A percentile compares a stretch with the other conserved stretches of the same genome.
Conservation (phyloP, 768 basidiomycete species). For the Crassisporium funariophilum region DNA sequence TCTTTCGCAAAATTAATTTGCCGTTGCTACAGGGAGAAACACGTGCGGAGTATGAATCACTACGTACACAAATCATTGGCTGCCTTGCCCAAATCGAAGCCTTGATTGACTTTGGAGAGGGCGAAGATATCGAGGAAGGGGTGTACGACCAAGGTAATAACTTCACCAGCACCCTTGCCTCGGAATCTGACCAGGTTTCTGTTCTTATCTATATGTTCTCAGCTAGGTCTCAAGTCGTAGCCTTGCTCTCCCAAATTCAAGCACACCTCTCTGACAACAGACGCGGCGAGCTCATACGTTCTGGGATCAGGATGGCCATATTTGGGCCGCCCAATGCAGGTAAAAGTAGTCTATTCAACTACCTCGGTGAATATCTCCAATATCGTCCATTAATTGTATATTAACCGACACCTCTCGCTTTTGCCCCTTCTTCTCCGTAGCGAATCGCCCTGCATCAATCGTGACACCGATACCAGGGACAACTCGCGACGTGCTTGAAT, state of each 20-base stretch:
- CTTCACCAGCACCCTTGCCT: slow-evolving; percentile 5
- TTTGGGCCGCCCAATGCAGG: slow-evolving; percentile 94
- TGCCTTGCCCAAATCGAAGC: slow-evolving; percentile 84
- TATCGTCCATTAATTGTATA: background rate
- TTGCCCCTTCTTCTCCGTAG: slow-evolving; percentile 36
- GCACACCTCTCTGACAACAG: slow-evolving; percentile 68
- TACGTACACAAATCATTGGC: slow-evolving; percentile 67
- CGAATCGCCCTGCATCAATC: slow-evolving; percentile 86
- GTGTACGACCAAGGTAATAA: slow-evolving; percentile 70
- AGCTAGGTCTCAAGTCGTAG: slow-evolving; percentile 57
- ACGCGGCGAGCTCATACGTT: slow-evolving; percentile 81
- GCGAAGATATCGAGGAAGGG: slow-evolving; percentile 85
- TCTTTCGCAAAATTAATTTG: background rate
- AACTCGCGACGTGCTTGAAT: slow-evolving; percentile 83
- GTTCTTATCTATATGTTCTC: background rate
- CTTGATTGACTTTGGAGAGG: slow-evolving; percentile 91
- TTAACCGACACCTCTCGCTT: background rate
- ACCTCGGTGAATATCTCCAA: slow-evolving; percentile 56
- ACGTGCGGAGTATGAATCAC: slow-evolving; percentile 57
- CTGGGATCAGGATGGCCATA: slow-evolving; percentile 82
- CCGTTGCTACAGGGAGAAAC: slow-evolving; percentile 56
- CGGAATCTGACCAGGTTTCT: slow-evolving; percentile 2
- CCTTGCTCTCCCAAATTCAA: slow-evolving; percentile 53
- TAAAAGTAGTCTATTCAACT: slow-evolving; percentile 89
- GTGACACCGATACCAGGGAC: slow-evolving; percentile 88